Evolutionary conservation across 1,284 basidiomycete species (phyloP), one percentile per base, ranked within the genome.

Genomic region (Inonotus hispidus): DNA sequence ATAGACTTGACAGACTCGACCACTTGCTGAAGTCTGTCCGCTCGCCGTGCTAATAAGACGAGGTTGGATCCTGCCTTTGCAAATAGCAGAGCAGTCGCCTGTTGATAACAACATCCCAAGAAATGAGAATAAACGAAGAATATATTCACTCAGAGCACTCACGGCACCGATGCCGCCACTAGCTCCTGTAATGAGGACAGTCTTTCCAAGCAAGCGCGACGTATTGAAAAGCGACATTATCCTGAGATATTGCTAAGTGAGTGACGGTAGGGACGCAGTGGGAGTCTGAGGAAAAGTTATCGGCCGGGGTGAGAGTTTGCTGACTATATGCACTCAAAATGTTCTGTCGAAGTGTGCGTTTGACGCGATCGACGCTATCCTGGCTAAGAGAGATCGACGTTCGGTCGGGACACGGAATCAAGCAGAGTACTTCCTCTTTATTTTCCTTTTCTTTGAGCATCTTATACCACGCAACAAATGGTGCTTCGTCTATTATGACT

Each of bases 1-100:
- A 88, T 72, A 29, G 78, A 74, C 25, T 76, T 68, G 66, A 91
- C 93, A 8, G 82, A 81, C 55, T 84, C 82, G 27, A 80, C 76
- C 38, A 91, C 85, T n/a, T 73, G 74, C 66, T 84, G 78, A 45
- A 93, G 76, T 7, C 79, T 81, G 19, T 92, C 88, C 35, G 67
- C 72, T 47, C 91, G 79, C 57, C 91, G 83, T 49, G 90, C 88
- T 16, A 86, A 75, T 41, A 92, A 79, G 66, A 93, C 87, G 25
- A 93, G 73, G 68, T 92, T 92, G 23, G 88, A 84, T 56, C 90
- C 90, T 54, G 82, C 90, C 78, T 85, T 91, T 37, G 92, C 92
- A 65, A 94, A 94, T 49, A 95, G 79, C 54, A 94, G 69, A 7
- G 92, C 92, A 7, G 92, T 90, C 1, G 91, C 91, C 86, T 92